Percentiles rank a stretch among this genome's conserved stretches.
Evolutionary conservation across 169 alveolate genomes (phyloP).

Genomic region (Plasmodium berghei): DNA sequence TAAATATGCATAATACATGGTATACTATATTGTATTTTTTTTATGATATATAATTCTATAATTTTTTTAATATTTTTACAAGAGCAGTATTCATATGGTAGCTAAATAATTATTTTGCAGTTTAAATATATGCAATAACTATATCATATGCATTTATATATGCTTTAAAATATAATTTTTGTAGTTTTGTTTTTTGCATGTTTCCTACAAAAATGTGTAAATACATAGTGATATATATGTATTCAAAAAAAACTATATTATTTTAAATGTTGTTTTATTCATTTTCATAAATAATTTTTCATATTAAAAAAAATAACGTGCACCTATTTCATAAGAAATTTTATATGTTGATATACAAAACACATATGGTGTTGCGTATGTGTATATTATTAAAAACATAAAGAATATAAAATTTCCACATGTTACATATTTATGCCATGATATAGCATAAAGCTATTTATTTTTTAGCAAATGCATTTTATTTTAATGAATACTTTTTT

Average conservation of each 20-base stretch:
- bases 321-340: constrained; percentile 24
- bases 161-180: neutral
- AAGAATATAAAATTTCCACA: constrained; percentile 12
- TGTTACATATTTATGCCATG: neutral
- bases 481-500: constrained; percentile 20
- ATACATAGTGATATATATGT: constrained; percentile 30
- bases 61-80: neutral
- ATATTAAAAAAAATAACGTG: constrained; percentile 23
- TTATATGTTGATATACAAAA: constrained; percentile 6
- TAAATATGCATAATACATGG: neutral
- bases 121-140: neutral
- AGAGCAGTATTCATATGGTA: constrained; percentile 5
- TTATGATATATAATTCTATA: constrained; percentile 32
- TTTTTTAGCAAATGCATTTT: constrained; percentile 23
- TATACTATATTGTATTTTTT: too few species aligned
- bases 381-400: too few species aligned
- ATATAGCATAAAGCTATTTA: neutral
- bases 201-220: constrained; percentile 3
- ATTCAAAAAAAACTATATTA: constrained; percentile 36
- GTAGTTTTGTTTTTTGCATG: neutral
- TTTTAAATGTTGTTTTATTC: neutral
- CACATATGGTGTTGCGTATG: neutral
- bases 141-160: constrained; percentile 9
- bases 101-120: constrained; percentile 2
- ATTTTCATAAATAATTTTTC: too few species aligned